Evolutionary conservation across 352 stramenopile genomes (phyloP).

Genomic region (Globisporangium irregulare): DNA sequence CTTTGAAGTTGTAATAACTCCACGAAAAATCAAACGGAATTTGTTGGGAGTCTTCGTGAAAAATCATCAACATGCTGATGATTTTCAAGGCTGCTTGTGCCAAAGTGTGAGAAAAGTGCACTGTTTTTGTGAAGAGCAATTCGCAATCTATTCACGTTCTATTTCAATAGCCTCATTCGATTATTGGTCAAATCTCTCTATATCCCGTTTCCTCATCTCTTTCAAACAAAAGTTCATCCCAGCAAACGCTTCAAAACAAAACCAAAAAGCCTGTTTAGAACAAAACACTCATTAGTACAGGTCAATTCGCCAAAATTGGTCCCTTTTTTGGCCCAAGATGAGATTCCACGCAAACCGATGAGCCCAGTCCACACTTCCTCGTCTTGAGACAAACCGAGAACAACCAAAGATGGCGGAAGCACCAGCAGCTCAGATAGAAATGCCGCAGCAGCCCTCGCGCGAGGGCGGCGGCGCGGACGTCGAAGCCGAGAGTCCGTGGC

Average conservation of each 20-base stretch:
- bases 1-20: too few relatives aligned
- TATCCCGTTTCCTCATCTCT: not conserved
- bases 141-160: too few relatives aligned
- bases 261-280: not conserved
- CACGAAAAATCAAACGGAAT: too few relatives aligned
- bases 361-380: too few relatives aligned
- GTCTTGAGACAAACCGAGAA: not conserved
- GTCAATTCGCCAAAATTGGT: not conserved
- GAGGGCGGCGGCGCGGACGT: not conserved
- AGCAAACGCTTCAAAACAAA: not conserved
- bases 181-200: not conserved
- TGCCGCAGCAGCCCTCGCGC: not conserved
- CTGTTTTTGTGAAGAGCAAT: too few relatives aligned
- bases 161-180: too few relatives aligned
- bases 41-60: too few relatives aligned
- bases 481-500: conserved; percentile 11
- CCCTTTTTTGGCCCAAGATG: not conserved
- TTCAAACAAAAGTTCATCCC: not conserved
- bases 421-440: not conserved
- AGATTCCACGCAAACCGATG: not conserved
- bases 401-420: not conserved
- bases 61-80: too few relatives aligned
- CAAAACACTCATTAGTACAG: not conserved
- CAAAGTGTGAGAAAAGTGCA: too few relatives aligned
- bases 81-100: too few relatives aligned